Percentiles rank a stretch among this genome's conserved stretches.
Conservation (phyloP, 1,284 basidiomycete species). For the Ceratobasidium sp. region DNA sequence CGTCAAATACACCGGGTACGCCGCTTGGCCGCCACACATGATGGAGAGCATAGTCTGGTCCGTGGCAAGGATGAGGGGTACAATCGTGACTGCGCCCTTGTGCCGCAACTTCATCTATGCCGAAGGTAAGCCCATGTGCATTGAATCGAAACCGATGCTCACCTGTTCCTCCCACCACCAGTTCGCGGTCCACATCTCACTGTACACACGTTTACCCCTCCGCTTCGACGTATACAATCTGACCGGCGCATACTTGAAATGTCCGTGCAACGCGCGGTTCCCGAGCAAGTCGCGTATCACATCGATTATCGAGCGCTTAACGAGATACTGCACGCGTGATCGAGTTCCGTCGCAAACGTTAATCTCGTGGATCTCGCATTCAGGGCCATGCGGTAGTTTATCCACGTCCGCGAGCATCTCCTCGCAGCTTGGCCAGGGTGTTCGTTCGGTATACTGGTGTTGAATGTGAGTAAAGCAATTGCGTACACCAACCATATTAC, state of each 20-base stretch:
- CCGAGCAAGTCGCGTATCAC: background rate
- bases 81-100: constrained; percentile 2
- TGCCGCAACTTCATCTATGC: background rate
- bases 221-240: background rate
- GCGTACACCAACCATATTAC: background rate
- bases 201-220: background rate
- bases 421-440: background rate
- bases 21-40: constrained; percentile 23
- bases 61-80: background rate
- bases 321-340: background rate
- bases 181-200: background rate
- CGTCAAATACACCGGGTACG: constrained; percentile 19
- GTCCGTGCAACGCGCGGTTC: background rate
- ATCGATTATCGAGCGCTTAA: background rate
- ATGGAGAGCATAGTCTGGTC: constrained; percentile 15
- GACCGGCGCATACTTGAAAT: background rate
- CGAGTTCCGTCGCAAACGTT: background rate
- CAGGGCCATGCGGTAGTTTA: constrained; percentile 20
- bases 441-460: background rate
- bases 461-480: background rate
- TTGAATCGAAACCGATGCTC: background rate
- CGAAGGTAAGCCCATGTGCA: background rate
- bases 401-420: background rate
- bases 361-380: background rate
- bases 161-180: constrained; percentile 25